A percentile compares a stretch with the other conserved stretches of the same genome.
phyloP scores from a whole-genome alignment of 441 rosid genomes.

The Sinapis alba region DNA sequence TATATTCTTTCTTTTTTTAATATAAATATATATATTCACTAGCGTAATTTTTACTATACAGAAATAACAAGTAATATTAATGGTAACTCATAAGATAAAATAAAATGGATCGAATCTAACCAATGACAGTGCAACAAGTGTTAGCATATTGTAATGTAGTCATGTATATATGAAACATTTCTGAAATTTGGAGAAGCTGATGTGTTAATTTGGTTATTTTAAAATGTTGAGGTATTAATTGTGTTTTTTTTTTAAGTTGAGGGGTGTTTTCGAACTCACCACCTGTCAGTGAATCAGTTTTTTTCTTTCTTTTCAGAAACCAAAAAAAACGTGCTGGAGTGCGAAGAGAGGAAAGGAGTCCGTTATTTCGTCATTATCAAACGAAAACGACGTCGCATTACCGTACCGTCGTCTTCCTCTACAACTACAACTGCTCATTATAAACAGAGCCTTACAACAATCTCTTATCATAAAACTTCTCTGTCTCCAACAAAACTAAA shows the following conservation, averaged over 20 bases:
- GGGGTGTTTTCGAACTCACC: constrained; percentile 11
- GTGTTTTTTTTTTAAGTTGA: not conserved
- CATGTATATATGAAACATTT: not conserved
- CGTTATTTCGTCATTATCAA: constrained; percentile 22
- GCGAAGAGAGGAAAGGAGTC: constrained; percentile 32
- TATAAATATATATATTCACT: not conserved
- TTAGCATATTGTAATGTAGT: not conserved
- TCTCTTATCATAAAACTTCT: constrained; percentile 15
- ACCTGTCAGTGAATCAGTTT: constrained; percentile 1
- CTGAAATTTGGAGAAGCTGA: not conserved
- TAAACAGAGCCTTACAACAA: constrained; percentile 24
- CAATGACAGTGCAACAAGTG: not conserved
- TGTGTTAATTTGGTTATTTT: not conserved
- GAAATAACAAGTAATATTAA: too few species aligned
- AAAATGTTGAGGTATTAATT: not conserved
- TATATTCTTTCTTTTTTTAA: too few species aligned
- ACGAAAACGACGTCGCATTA: constrained; percentile 18
- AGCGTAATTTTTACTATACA: not conserved
- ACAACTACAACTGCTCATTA: constrained; percentile 6
- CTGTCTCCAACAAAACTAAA: not conserved
- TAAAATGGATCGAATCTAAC: not conserved
- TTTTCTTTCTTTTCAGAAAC: not conserved
- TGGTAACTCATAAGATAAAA: not conserved
- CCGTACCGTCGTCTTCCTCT: constrained; percentile 11
- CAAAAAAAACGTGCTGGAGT: constrained; percentile 33